Evolutionary conservation across 345 rosid species (phyloP).

Genomic region (Populus pruinosa): DNA sequence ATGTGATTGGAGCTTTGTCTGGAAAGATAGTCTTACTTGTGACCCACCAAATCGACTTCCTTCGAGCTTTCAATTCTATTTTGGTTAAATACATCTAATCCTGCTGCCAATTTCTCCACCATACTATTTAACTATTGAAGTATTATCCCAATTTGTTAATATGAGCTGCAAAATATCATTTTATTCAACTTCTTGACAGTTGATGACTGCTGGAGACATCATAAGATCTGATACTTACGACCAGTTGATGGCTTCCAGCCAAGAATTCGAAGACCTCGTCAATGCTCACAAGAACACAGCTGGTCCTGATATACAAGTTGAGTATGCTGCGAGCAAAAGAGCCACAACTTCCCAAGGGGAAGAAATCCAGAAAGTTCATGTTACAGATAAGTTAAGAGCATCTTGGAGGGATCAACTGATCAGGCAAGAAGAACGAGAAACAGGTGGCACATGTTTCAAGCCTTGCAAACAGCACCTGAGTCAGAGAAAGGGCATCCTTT

Average conservation of each 20-base stretch:
- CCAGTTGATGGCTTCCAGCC: conserved; percentile 34
- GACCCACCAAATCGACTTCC: conserved; percentile 59
- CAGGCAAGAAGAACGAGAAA: conserved; percentile 49
- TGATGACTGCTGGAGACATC: conserved; percentile 49
- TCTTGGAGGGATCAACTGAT: conserved; percentile 41
- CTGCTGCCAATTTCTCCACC: background rate
- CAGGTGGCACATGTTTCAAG: conserved; percentile 47
- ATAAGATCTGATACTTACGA: conserved; percentile 33
- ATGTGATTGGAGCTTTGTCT: conserved; percentile 41
- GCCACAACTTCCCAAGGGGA: conserved; percentile 5
- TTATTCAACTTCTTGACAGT: conserved; percentile 26
- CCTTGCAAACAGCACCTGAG: conserved; percentile 45
- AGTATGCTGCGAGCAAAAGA: background rate
- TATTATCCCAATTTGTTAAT: too few relatives aligned
- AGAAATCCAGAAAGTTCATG: conserved; percentile 26
- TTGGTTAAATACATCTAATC: conserved; percentile 31
- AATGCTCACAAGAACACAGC: conserved; percentile 37
- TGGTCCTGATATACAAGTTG: conserved; percentile 13
- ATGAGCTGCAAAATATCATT: background rate
- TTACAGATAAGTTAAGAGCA: conserved; percentile 8
- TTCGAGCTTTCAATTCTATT: conserved; percentile 42
- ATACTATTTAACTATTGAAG: background rate
- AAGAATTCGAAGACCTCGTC: conserved; percentile 48
- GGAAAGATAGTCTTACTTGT: conserved; percentile 52
- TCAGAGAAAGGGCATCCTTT: conserved; percentile 30